A percentile compares a stretch with the other conserved stretches of the same genome.
Conservation (phyloP, 345 rosid genomes). For the Ailanthus altissimus region DNA sequence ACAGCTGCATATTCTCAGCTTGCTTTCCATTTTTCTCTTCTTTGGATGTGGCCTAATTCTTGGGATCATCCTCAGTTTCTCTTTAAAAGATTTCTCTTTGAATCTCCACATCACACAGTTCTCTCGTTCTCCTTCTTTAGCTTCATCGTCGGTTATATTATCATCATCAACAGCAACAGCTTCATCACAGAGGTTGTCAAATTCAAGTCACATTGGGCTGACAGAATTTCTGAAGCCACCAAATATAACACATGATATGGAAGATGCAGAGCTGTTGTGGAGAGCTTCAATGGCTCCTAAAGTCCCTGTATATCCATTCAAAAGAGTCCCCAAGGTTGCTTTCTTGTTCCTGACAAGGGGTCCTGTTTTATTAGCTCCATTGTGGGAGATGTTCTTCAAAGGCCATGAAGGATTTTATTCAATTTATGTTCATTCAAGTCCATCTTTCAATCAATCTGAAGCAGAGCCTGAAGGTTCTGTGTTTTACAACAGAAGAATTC, state of each 20-base stretch:
- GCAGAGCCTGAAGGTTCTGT: conserved; percentile 49
- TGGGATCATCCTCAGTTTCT: conserved; percentile 56
- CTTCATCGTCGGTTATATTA: not conserved
- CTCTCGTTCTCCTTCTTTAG: conserved; percentile 17
- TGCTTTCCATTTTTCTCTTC: conserved; percentile 46
- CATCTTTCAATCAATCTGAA: conserved; percentile 43
- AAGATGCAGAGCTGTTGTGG: conserved; percentile 71
- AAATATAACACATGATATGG: conserved; percentile 58
- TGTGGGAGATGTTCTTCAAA: conserved; percentile 82
- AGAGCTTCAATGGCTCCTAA: conserved; percentile 62
- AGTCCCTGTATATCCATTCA: conserved; percentile 42
- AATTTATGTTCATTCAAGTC: conserved; percentile 70
- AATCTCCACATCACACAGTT: conserved; percentile 33
- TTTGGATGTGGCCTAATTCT: conserved; percentile 57
- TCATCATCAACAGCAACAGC: conserved; percentile 1
- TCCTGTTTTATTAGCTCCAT: conserved; percentile 63
- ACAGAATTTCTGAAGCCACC: conserved; percentile 44
- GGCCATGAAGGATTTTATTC: conserved; percentile 64
- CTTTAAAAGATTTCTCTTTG: conserved; percentile 39
- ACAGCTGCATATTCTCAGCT: conserved; percentile 39
- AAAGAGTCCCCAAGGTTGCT: conserved; percentile 65
- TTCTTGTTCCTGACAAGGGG: conserved; percentile 85
- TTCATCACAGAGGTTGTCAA: not conserved
- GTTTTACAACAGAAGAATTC: conserved; percentile 65
- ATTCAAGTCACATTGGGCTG: conserved; percentile 27